A percentile compares a stretch with the other conserved stretches of the same genome.
These are phyloP conservation scores for Carex parvula DNA, from an alignment of 176 grass and related monocot species.

Conservation along the genomic window DNA sequence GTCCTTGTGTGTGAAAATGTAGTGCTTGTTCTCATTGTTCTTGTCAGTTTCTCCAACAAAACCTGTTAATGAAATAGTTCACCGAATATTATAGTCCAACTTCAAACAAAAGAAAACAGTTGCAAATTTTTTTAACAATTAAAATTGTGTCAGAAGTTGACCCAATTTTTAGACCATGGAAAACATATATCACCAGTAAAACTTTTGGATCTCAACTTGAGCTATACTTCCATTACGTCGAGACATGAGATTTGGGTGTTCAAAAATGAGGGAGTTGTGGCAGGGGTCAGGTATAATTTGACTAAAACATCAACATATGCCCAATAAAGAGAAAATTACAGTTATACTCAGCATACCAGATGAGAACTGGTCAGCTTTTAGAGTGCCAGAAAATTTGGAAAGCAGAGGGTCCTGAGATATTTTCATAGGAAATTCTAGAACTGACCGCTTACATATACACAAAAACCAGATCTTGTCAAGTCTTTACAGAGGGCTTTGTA, in stretches of 20 bases:
- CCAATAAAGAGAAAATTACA: not conserved
- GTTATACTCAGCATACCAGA: not conserved
- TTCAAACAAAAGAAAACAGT: conserved; percentile 32
- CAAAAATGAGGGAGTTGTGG: not conserved
- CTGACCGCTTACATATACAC: not conserved
- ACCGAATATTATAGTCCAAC: conserved; percentile 18
- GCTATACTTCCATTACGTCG: not conserved
- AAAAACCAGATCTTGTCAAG: not conserved
- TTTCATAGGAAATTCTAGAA: not conserved
- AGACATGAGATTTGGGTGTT: not conserved
- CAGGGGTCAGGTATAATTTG: not conserved
- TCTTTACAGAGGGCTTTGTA: not conserved
- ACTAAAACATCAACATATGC: not conserved
- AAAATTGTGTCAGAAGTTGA: not conserved
- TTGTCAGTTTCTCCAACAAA: conserved; percentile 92
- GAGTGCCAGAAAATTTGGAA: not conserved
- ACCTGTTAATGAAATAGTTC: conserved; percentile 41
- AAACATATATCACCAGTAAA: not conserved
- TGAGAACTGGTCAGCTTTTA: not conserved
- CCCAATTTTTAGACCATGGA: not conserved
- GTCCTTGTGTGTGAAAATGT: conserved; percentile 86
- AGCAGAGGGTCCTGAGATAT: not conserved
- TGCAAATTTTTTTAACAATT: conserved; percentile 16
- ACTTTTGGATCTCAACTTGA: not conserved
- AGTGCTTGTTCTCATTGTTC: conserved; percentile 92